Percentiles rank a stretch among this genome's conserved stretches.
Evolutionary conservation across 208 protist species (phyloP).

Genomic region (Leishmania major): DNA sequence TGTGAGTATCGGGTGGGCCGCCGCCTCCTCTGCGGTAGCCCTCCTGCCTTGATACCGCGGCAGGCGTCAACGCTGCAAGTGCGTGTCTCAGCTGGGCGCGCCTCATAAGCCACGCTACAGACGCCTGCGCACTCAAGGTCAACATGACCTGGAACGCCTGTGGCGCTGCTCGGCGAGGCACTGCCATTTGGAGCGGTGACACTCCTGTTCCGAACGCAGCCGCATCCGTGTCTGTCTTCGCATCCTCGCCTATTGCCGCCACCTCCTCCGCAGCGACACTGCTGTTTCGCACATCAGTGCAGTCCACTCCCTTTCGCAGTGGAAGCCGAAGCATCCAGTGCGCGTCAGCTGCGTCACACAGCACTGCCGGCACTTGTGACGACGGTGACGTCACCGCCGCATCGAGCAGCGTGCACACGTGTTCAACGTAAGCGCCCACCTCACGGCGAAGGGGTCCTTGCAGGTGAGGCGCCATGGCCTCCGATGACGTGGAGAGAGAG

Average conservation of each 20-base stretch:
- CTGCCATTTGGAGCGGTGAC: not conserved
- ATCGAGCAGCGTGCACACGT: not conserved
- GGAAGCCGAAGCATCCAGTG: conserved; percentile 55
- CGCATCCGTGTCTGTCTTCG: not conserved
- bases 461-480: not conserved
- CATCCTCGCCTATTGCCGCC: not conserved
- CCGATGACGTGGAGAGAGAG: not conserved
- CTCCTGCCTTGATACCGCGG: not conserved
- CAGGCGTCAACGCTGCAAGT: not conserved
- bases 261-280: not conserved
- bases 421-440: conserved; percentile 11
- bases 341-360: conserved; percentile 50
- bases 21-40: not conserved
- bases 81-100: conserved; percentile 11
- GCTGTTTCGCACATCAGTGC: not conserved
- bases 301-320: not conserved
- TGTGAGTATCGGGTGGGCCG: not conserved
- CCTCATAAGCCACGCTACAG: conserved; percentile 17
- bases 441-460: conserved; percentile 5
- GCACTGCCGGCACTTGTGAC: conserved; percentile 33
- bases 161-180: conserved; percentile 1
- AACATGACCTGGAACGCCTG: conserved; percentile 12
- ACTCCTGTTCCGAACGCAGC: not conserved
- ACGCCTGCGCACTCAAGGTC: not conserved
- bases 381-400: conserved; percentile 8